These are phyloP conservation scores for Cyclotella distinguenda DNA, from an alignment of 108 stramenopile genomes.

Conservation along the genomic window DNA sequence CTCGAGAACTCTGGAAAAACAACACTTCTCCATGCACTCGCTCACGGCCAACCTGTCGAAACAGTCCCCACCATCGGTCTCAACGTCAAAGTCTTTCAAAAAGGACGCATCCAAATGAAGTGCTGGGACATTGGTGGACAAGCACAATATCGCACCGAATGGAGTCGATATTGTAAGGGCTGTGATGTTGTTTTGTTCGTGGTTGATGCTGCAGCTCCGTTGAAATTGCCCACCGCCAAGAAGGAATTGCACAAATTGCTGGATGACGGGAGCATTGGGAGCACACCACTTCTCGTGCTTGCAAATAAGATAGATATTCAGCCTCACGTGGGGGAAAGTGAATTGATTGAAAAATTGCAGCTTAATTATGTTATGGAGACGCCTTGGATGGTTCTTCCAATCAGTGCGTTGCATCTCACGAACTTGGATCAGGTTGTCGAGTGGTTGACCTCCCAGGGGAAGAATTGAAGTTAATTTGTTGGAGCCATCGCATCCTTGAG, in stretches of 20 bases:
- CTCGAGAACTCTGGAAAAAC: slow-evolving; percentile 95
- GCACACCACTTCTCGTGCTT: slow-evolving; percentile 87
- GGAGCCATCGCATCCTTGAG: neutral
- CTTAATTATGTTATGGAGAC: slow-evolving; percentile 96
- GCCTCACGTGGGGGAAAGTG: slow-evolving; percentile 83
- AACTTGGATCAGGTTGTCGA: slow-evolving; percentile 95
- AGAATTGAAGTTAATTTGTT: slow-evolving; percentile 20
- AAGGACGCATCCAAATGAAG: slow-evolving; percentile 93
- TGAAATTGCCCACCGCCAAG: slow-evolving; percentile 84
- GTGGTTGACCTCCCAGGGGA: slow-evolving; percentile 92
- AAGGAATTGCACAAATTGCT: slow-evolving; percentile 94
- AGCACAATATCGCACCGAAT: slow-evolving; percentile 92
- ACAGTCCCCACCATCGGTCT: slow-evolving; percentile 96
- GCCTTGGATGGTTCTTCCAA: slow-evolving; percentile 96
- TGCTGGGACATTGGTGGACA: slow-evolving; percentile 98
- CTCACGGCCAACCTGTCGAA: slow-evolving; percentile 90
- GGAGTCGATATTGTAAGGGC: slow-evolving; percentile 91
- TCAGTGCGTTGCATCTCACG: slow-evolving; percentile 83
- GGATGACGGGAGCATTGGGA: slow-evolving; percentile 88
- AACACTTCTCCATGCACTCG: slow-evolving; percentile 91
- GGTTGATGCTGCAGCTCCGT: slow-evolving; percentile 90
- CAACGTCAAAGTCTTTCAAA: slow-evolving; percentile 93
- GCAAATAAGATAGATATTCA: slow-evolving; percentile 96
- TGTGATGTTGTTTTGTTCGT: slow-evolving; percentile 96
- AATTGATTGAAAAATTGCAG: slow-evolving; percentile 88